Evolutionary conservation across 2,329 filamentous ascomycete genomes (phyloP).

Genomic region (Chalara sp.): DNA sequence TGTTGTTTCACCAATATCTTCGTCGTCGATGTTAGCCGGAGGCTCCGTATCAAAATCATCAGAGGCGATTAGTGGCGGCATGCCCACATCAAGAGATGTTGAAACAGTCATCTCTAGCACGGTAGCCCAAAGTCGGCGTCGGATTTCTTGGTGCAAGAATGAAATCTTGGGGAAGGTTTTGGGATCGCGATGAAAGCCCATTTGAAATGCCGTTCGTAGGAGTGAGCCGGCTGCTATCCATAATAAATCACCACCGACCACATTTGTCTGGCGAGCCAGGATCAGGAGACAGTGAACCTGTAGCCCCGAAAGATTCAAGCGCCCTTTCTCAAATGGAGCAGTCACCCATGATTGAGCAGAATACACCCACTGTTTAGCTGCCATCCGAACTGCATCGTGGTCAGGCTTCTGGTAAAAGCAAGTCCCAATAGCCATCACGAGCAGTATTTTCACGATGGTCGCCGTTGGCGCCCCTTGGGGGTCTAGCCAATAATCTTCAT

Average conservation of each 20-base stretch:
- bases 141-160: constrained; percentile 41
- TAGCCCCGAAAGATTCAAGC: constrained; percentile 39
- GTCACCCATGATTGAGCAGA: constrained; percentile 8
- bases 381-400: not conserved
- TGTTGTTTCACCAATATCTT: constrained; percentile 35
- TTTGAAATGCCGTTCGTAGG: constrained; percentile 47
- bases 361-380: constrained; percentile 8
- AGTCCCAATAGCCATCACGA: constrained; percentile 14
- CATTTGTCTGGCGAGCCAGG: constrained; percentile 41
- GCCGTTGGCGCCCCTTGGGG: constrained; percentile 2
- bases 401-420: constrained; percentile 5
- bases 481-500: constrained; percentile 32
- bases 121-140: constrained; percentile 47
- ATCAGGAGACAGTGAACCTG: constrained; percentile 45
- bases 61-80: constrained; percentile 38
- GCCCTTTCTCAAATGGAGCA: constrained; percentile 34
- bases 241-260: constrained; percentile 40
- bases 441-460: constrained; percentile 11
- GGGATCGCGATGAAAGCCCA: constrained; percentile 52
- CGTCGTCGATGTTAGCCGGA: constrained; percentile 44
- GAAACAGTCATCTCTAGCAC: constrained; percentile 37
- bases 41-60: constrained; percentile 43
- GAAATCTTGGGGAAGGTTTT: constrained; percentile 39
- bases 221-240: constrained; percentile 43
- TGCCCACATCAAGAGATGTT: constrained; percentile 41